Base-by-base conservation (phyloP, 2,329 filamentous ascomycete species). In the Trichoderma semiorbis region DNA sequence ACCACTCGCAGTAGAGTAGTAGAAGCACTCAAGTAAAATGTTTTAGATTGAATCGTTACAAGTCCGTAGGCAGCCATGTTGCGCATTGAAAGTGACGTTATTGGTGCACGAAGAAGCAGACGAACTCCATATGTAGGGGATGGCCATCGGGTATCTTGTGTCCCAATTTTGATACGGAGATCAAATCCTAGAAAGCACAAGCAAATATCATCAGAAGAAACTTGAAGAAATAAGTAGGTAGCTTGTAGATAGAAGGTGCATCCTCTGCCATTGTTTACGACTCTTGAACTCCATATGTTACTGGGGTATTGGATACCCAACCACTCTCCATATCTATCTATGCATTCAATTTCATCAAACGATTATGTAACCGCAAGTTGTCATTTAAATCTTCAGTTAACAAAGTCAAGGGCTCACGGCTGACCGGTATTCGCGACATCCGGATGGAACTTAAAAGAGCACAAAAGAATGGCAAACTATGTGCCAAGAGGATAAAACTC, bases 1-100 rank as follows among this genome's bases (percentile, higher is more conserved):
- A n/a, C 18, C 2, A 11, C 8, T 1, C 5, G 3, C 6, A 50
- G 1, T 50, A 50, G 6, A 6, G n/a, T 0, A 21, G n/a, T 2
- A 21, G 3, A 21, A 50, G 5, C 1, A 11, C n/a, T 11, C n/a
- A 6, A 50, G 2, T 21, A 10, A 5, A 10, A 43, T n/a, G 5
- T n/a, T 2, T 8, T n/a, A 18, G 3, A n/a, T 43, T 43, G 39
- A 43, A 43, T 39, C 36, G 0, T 39, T 18, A 5, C 7, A 1
- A 10, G 7, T n/a, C 6, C 10, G 7, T n/a, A 8, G 1, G 39
- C 7, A 8, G 18, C 39, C 18, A 47, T n/a, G 7, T n/a, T 47
- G 8, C 5, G 43, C 18, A 47, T 21, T 11, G 43, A 47, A n/a
- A 10, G 8, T n/a, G 39, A n/a, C 1, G 3, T 3, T 11, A 3